Conservation (phyloP, 306 rosid genomes). For the Alnus rubra region DNA sequence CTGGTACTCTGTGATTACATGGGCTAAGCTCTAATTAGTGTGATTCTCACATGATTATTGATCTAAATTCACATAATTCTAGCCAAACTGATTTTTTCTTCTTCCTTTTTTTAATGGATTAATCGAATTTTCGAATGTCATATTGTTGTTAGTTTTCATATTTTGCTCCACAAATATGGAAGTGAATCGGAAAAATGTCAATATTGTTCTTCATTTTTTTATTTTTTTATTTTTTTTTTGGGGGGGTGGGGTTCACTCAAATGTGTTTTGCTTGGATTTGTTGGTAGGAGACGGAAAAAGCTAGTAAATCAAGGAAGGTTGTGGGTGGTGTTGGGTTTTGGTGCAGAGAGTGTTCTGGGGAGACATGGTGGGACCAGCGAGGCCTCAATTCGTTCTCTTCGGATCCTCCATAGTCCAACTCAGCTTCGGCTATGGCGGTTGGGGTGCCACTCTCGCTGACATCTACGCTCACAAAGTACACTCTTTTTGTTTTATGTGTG, state of each 20-base stretch:
- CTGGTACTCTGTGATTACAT: background rate
- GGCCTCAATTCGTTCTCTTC: slow-evolving; percentile 83
- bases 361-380: slow-evolving; percentile 72
- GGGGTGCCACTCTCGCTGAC: slow-evolving; percentile 87
- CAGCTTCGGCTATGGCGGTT: slow-evolving; percentile 75
- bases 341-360: background rate
- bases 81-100: background rate
- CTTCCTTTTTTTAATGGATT: background rate
- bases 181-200: background rate
- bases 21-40: background rate
- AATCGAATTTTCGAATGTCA: background rate
- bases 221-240: no score
- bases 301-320: background rate
- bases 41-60: background rate
- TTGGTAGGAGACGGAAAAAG: no score
- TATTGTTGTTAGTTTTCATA: background rate
- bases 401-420: slow-evolving; percentile 95
- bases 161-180: background rate
- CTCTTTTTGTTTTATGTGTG: background rate
- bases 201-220: background rate
- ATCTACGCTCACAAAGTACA: slow-evolving; percentile 81
- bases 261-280: no score
- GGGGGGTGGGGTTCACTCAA: no score
- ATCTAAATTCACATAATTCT: background rate
- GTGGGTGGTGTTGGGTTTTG: background rate